Evolutionary conservation across 129 eudicot genomes (phyloP).

Genomic region (Glebionis coronaria): DNA sequence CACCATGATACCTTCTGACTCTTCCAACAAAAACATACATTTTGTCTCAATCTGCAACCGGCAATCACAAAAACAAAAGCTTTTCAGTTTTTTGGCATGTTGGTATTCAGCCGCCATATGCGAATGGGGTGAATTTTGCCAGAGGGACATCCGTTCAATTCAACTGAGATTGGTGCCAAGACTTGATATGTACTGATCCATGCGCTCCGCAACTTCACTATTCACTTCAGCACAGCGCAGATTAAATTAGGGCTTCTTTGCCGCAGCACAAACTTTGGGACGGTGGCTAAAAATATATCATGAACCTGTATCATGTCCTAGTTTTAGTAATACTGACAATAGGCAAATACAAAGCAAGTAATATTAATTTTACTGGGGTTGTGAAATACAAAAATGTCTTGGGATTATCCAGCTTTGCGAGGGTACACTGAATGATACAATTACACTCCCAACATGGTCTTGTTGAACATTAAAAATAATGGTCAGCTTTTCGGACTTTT

Average conservation of each 20-base stretch:
- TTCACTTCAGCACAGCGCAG: background rate
- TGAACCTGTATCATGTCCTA: background rate
- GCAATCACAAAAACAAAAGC: background rate
- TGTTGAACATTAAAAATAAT: no score
- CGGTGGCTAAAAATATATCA: constrained; percentile 14
- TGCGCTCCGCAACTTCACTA: constrained; percentile 5
- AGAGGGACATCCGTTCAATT: background rate
- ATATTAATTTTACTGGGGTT: background rate
- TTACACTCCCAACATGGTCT: background rate
- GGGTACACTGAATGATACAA: background rate
- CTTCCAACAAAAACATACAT: background rate
- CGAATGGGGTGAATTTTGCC: background rate
- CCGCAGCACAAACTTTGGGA: constrained; percentile 2
- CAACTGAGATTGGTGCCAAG: constrained; percentile 2
- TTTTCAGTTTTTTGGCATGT: background rate
- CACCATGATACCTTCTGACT: background rate
- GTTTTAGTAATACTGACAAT: background rate
- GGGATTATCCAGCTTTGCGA: background rate
- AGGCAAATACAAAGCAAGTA: background rate
- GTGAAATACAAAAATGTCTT: background rate
- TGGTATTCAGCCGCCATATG: background rate
- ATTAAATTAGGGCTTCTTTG: background rate
- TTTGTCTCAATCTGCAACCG: background rate
- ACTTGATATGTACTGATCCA: background rate
- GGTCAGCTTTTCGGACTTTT: background rate